Evolutionary conservation across 2,329 filamentous ascomycete species (phyloP), one percentile per base, ranked within the genome.

Genomic region (Pseudogymnoascus sp.): DNA sequence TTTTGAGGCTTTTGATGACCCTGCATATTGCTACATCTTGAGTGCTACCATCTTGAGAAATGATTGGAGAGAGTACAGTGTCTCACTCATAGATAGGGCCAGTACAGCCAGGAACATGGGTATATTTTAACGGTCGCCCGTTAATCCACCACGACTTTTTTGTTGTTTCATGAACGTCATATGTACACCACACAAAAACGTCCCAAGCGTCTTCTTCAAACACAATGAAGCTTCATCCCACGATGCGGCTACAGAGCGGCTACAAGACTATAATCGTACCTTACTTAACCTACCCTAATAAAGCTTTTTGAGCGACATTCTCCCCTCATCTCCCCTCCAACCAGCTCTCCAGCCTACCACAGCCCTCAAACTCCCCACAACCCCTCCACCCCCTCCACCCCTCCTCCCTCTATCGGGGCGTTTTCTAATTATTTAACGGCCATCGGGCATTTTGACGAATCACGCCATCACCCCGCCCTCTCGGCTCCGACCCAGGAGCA

Each of bases 401-500:
- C 23, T 50, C 46, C 26, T 31, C 46, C 46, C 19, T 17, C 26
- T 19, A 53, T 53, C 46, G 46, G 46, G 46, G 9, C 2, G n/a
- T 56, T 31, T 13, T 31, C 31, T 7, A 13, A 13, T 56, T 31
- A 56, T 31, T 56, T 56, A 56, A 56, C 46, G 46, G 46, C n/a
- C 31, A 56, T 56, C 46, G 46, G 46, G 46, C 46, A 56, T 33
- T 56, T 56, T 13, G 10, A 7, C 46, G 46, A 56, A 56, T 56
- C 46, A 56, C 46, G 46, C 46, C 11, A 56, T 56, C 46, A 31
- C 46, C 46, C 46, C 46, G 46, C 26, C 46, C 46, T 33, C 46
- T 56, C 46, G 46, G n/a, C 46, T 56, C 46, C 46, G 46, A 56
- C 46, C 46, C 46, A 56, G 46, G 46, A 56, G 46, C 17, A 10